Conservation (phyloP, 2,329 filamentous ascomycete species). For the Pseudogymnoascus verrucosus region DNA sequence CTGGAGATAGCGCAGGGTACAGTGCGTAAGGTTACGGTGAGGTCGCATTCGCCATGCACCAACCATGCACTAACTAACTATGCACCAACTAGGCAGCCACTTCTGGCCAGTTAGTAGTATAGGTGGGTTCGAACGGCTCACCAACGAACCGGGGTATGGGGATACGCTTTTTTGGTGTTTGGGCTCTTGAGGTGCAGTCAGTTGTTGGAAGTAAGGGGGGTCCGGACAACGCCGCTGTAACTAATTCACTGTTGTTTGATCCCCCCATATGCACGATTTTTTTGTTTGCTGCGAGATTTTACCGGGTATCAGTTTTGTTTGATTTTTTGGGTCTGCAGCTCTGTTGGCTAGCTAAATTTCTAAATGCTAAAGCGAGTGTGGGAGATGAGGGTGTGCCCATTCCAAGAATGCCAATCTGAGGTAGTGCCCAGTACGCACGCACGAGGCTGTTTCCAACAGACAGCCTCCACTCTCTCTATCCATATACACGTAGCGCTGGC, state of each 20-base stretch:
- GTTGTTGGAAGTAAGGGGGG: neutral
- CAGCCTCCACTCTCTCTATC: neutral
- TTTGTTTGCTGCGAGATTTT: neutral
- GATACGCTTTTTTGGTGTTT: neutral
- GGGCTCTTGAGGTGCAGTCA: neutral
- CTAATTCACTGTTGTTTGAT: neutral
- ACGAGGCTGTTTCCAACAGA: neutral
- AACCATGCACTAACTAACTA: neutral
- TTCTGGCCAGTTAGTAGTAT: neutral
- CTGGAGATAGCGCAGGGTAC: neutral
- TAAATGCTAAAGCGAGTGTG: constrained; percentile 8
- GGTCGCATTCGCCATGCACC: constrained; percentile 1
- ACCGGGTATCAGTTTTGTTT: constrained; percentile 1
- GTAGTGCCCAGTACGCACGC: neutral
- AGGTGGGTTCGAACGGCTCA: neutral
- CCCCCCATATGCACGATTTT: neutral
- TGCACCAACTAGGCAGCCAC: neutral
- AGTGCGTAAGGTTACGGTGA: constrained; percentile 1
- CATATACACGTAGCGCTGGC: neutral
- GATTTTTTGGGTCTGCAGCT: neutral
- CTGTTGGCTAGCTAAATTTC: constrained; percentile 1
- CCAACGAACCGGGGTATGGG: neutral
- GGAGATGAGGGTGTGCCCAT: constrained; percentile 2
- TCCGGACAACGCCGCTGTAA: neutral
- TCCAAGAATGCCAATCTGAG: constrained; percentile 2